Evolutionary conservation across 768 basidiomycete species (phyloP).

Genomic region (Termitomyces sp.): DNA sequence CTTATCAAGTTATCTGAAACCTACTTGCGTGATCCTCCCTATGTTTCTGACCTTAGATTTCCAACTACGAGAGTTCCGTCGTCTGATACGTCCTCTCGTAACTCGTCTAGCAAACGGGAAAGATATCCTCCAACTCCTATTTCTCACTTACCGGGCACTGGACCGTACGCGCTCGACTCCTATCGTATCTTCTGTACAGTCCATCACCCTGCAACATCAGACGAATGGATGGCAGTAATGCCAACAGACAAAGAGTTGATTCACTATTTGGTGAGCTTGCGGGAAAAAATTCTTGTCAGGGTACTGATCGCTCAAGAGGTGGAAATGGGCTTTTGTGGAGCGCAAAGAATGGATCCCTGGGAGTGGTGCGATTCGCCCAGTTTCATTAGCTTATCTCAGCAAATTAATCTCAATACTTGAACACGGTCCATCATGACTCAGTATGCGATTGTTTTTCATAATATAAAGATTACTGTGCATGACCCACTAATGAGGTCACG

Average conservation of each 20-base stretch:
- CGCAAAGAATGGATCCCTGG: conserved; percentile 44
- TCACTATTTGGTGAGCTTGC: conserved; percentile 52
- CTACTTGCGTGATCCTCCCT: conserved; percentile 43
- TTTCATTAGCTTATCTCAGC: conserved; percentile 31
- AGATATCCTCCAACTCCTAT: conserved; percentile 43
- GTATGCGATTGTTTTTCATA: not conserved
- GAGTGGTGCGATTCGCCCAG: conserved; percentile 31
- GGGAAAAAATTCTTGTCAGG: not conserved
- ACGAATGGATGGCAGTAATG: conserved; percentile 58
- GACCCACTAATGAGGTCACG: too few species aligned
- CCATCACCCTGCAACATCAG: conserved; percentile 23
- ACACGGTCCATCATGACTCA: not conserved
- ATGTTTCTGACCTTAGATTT: conserved; percentile 22
- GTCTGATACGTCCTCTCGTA: not conserved
- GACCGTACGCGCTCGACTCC: conserved; percentile 69
- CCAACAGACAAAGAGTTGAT: conserved; percentile 68
- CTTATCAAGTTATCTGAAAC: conserved; percentile 47
- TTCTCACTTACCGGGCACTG: conserved; percentile 59
- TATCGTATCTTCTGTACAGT: conserved; percentile 63
- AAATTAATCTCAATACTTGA: conserved; percentile 33
- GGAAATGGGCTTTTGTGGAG: conserved; percentile 66
- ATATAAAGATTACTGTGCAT: too few species aligned
- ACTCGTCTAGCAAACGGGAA: conserved; percentile 13
- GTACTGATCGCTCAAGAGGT: conserved; percentile 36
- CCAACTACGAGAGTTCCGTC: conserved; percentile 19